phyloP scores from a whole-genome alignment of 2,329 filamentous ascomycete species.

The Apiospora arundinis region DNA sequence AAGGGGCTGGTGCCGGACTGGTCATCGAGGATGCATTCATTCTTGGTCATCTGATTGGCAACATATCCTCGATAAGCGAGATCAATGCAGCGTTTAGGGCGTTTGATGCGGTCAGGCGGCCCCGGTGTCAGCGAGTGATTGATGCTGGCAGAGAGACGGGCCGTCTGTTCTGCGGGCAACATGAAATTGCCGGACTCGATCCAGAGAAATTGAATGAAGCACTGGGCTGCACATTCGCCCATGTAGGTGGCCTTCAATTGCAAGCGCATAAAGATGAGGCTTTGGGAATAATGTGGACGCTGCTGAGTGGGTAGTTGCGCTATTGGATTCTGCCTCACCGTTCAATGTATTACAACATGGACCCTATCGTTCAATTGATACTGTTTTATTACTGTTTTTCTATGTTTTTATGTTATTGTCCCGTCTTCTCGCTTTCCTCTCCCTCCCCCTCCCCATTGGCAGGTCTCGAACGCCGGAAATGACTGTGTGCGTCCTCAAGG shows the following conservation, averaged over 20 bases:
- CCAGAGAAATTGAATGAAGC: constrained; percentile 20
- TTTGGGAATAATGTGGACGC: neutral
- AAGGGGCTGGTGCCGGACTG: constrained; percentile 28
- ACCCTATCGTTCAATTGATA: too few relatives aligned
- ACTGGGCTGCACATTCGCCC: neutral
- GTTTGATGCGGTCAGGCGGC: constrained; percentile 21
- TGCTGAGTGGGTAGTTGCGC: too few relatives aligned
- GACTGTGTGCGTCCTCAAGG: too few relatives aligned
- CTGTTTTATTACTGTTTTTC: too few relatives aligned
- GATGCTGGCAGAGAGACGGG: constrained; percentile 25
- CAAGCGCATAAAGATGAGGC: neutral
- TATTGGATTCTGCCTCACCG: too few relatives aligned
- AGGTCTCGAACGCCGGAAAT: too few relatives aligned
- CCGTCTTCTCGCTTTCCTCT: too few relatives aligned
- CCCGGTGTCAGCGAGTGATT: constrained; percentile 26
- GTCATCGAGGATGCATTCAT: constrained; percentile 29
- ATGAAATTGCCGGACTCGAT: constrained; percentile 26
- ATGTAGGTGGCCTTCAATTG: neutral
- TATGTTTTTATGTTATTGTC: too few relatives aligned
- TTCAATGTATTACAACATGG: too few relatives aligned
- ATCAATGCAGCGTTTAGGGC: constrained; percentile 26
- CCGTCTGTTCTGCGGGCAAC: constrained; percentile 27
- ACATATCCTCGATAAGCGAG: constrained; percentile 12
- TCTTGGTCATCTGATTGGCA: constrained; percentile 23
- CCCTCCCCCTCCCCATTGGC: too few relatives aligned